Evolutionary conservation across 2,329 filamentous ascomycete genomes (phyloP).

Genomic region (Penicillium fuscoglaucum): DNA sequence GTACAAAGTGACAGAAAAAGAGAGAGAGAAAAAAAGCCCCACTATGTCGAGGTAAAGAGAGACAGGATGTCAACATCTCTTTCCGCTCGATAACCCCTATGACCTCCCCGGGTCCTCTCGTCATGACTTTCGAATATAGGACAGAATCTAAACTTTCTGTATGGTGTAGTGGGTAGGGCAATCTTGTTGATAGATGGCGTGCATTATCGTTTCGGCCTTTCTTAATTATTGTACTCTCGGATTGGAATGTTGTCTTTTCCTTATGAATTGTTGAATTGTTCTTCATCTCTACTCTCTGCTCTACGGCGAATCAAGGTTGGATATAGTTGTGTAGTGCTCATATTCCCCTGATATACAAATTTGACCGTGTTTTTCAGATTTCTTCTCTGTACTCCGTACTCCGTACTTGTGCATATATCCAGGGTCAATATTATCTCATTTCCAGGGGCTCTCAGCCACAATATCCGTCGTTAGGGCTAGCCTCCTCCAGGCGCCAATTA

Average conservation of each 20-base stretch:
- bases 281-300: slow-evolving; percentile 9
- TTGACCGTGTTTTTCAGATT: not conserved
- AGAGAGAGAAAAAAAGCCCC: slow-evolving; percentile 12
- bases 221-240: slow-evolving; percentile 12
- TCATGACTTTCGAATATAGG: slow-evolving; percentile 4
- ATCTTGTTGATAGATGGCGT: slow-evolving; percentile 36
- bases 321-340: not conserved
- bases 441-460: not conserved
- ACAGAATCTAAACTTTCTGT: slow-evolving; percentile 11
- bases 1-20: slow-evolving; percentile 19
- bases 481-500: not conserved
- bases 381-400: slow-evolving; percentile 2
- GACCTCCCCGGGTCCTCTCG: slow-evolving; percentile 5
- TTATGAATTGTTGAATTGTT: slow-evolving; percentile 2
- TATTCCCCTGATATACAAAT: not conserved
- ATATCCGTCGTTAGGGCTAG: not conserved
- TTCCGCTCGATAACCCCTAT: slow-evolving; percentile 9
- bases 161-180: slow-evolving; percentile 30
- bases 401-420: not conserved
- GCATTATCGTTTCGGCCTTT: slow-evolving; percentile 21
- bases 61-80: not conserved
- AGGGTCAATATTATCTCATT: not conserved
- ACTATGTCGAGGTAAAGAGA: slow-evolving; percentile 7
- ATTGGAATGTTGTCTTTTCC: slow-evolving; percentile 8
- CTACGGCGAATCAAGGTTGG: not conserved